Conservation (phyloP, 495 filamentous ascomycete species). For the Xylaria flabelliformis region DNA sequence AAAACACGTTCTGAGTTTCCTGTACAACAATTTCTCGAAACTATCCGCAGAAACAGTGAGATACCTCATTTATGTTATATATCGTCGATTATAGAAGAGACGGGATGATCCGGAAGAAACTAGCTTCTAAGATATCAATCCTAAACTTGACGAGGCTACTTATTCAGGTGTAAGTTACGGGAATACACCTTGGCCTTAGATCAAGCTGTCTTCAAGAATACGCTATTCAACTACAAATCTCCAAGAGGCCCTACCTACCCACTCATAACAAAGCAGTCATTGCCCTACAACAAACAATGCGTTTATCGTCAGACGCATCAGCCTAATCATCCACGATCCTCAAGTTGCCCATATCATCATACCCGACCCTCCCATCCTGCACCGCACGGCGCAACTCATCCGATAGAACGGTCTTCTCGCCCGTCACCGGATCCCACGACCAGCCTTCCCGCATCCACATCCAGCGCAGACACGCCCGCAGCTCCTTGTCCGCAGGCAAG, state of each 20-base stretch:
- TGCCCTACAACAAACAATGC: background rate
- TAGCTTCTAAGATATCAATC: background rate
- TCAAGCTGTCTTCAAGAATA: background rate
- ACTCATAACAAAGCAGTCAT: background rate
- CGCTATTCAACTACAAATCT: background rate
- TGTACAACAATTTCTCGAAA: background rate
- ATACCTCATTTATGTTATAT: background rate
- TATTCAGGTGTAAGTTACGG: background rate
- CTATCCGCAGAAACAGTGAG: background rate
- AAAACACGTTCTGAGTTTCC: background rate
- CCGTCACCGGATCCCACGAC: constrained; percentile 78
- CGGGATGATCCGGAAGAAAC: background rate
- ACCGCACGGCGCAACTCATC: constrained; percentile 65
- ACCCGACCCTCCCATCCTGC: constrained; percentile 63
- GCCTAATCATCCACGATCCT: constrained; percentile 37
- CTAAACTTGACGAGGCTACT: background rate
- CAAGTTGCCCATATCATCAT: constrained; percentile 63
- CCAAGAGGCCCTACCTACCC: background rate
- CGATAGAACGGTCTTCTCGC: constrained; percentile 62
- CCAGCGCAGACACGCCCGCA: constrained; percentile 86
- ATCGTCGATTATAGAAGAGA: background rate
- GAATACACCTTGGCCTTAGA: background rate
- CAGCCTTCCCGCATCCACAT: constrained; percentile 89
- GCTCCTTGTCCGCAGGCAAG: constrained; percentile 84
- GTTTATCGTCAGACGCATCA: background rate